Percentiles rank a stretch among this genome's conserved stretches.
Conservation (phyloP, 2,329 filamentous ascomycete species). For the Didymella lethalis region DNA sequence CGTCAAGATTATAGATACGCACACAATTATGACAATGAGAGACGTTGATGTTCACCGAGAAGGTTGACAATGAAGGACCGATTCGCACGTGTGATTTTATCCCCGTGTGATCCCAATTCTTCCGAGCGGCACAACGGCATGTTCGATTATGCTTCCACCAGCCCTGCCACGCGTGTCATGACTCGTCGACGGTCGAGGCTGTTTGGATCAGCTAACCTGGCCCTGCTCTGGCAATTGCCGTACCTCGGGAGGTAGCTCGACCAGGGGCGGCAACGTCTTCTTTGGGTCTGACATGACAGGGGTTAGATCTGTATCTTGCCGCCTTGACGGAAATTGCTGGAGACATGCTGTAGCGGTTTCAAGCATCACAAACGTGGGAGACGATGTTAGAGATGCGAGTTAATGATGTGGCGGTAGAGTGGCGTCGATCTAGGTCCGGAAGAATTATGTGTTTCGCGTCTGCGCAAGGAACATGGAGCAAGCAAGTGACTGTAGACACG, state of each 20-base stretch:
- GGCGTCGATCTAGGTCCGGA: slow-evolving; percentile 9
- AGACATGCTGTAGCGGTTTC: not conserved
- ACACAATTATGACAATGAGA: slow-evolving; percentile 12
- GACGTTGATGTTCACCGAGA: slow-evolving; percentile 3
- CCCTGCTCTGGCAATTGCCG: not conserved
- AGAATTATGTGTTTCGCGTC: slow-evolving; percentile 8
- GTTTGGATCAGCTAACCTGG: not conserved
- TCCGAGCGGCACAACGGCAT: not conserved
- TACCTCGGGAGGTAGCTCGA: not conserved
- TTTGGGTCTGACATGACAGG: slow-evolving; percentile 11
- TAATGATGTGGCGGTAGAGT: not conserved
- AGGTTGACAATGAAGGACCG: slow-evolving; percentile 2
- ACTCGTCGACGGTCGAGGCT: slow-evolving; percentile 11
- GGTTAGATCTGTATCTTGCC: not conserved
- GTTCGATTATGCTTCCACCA: slow-evolving; percentile 7
- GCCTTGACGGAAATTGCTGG: slow-evolving; percentile 16
- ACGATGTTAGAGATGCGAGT: not conserved
- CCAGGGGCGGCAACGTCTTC: slow-evolving; percentile 8
- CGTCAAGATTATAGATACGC: not conserved
- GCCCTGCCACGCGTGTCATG: slow-evolving; percentile 6
- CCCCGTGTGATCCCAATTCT: slow-evolving; percentile 3
- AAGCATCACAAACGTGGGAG: not conserved
- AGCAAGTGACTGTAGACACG: not conserved
- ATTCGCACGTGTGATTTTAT: slow-evolving; percentile 10
- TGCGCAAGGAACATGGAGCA: not conserved